Evolutionary conservation across 2,329 filamentous ascomycete genomes (phyloP), one percentile per base, ranked within the genome.

Genomic region (Diplodia seriata): DNA sequence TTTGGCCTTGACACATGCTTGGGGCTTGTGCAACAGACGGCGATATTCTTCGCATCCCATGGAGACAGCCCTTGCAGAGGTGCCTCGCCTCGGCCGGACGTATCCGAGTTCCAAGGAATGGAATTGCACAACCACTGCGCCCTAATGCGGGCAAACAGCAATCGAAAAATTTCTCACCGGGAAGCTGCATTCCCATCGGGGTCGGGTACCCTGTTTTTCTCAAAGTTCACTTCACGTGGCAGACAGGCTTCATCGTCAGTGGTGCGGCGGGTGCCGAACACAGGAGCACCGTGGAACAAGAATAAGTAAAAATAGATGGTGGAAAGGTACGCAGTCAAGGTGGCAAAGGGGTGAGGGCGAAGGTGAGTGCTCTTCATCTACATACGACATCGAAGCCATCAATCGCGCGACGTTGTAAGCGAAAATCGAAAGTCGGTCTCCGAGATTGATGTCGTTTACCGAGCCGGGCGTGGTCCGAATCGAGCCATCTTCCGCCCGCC

Each of bases 351-450:
- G 40, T 4, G 26, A 26, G 26, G 31, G 31, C 5, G 40, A 43
- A 1, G 6, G 40, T 43, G 18, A 43, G 40, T 26, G 26, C 26
- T 26, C 26, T 26, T 26, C 26, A 26, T 26, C 26, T n/a, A 8
- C 9, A 56, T 26, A 38, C 59, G 59, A 63, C 59, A 63, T 63
- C 4, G 12, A n/a, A 50, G 59, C 59, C 18, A 51, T 51, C 43
- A 11, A 63, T 63, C 43, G 59, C 59, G 59, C 43, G 29, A 63
- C 43, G 43, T 6, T 38, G 43, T 31, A 63, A 51, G 59, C 59
- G 59, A 63, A 18, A 26, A 20, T 11, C 8, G 15, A 31, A n/a
- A 15, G 38, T 3, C 9, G 29, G 11, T 43, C 55, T n/a, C n/a
- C n/a, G 15, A 8, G 14, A 56, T 36, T 23, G 40, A 50, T 61